Conservation (phyloP, 768 basidiomycete species). For the Boletus reticuloceps region DNA sequence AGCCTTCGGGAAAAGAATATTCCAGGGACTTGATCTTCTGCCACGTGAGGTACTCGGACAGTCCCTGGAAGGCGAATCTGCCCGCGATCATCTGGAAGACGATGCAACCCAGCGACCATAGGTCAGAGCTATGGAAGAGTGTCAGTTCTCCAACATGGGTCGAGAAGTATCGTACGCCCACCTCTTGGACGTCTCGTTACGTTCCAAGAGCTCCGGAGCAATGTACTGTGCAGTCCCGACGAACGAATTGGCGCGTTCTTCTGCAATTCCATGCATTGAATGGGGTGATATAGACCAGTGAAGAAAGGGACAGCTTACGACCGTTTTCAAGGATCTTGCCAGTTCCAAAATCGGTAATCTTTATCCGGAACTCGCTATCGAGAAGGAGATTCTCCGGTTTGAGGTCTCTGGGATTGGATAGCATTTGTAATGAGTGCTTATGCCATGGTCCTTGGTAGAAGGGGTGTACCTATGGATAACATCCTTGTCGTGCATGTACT, state of each 20-base stretch:
- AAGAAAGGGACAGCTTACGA: constrained; percentile 37
- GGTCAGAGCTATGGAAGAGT: constrained; percentile 63
- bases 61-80: constrained; percentile 85
- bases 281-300: neutral
- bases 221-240: constrained; percentile 92
- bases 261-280: constrained; percentile 30
- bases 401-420: constrained; percentile 49
- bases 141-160: neutral
- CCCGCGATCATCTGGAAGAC: constrained; percentile 92
- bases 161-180: constrained; percentile 29
- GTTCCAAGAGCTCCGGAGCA: constrained; percentile 79
- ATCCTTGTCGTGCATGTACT: constrained; percentile 87
- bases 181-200: constrained; percentile 75
- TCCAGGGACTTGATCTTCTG: constrained; percentile 89
- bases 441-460: constrained; percentile 5
- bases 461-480: constrained; percentile 75
- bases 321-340: constrained; percentile 68
- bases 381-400: constrained; percentile 90
- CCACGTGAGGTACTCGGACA: constrained; percentile 92
- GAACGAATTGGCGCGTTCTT: constrained; percentile 64
- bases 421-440: constrained; percentile 3
- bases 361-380: constrained; percentile 83
- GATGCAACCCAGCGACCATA: constrained; percentile 95
- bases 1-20: constrained; percentile 83
- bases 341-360: constrained; percentile 97